Conservation (phyloP, 805 yeast species). For the Naumovozyma baii region DNA sequence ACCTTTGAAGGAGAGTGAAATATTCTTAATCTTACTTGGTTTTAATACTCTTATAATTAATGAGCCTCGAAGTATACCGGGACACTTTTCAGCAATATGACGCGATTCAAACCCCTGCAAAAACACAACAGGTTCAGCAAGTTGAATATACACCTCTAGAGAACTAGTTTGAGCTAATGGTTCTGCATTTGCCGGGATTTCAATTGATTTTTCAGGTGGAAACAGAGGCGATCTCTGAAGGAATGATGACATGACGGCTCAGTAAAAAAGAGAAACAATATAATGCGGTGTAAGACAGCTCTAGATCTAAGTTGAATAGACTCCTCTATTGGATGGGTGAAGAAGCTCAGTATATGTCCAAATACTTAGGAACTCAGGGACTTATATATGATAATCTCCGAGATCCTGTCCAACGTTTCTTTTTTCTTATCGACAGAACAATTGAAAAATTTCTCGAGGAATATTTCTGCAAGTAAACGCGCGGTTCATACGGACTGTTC, state of each 20-base stretch:
- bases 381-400: not conserved
- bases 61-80: constrained; percentile 75
- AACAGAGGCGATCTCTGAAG: constrained; percentile 34
- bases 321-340: too few species aligned
- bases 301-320: too few species aligned
- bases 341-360: too few species aligned
- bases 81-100: constrained; percentile 59
- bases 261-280: too few species aligned
- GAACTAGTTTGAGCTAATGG: constrained; percentile 57
- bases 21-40: constrained; percentile 58
- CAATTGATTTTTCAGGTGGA: constrained; percentile 44
- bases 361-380: too few species aligned
- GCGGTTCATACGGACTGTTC: too few species aligned
- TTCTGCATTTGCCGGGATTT: constrained; percentile 29
- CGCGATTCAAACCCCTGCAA: constrained; percentile 69
- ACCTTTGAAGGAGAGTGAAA: constrained; percentile 57
- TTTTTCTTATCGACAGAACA: not conserved
- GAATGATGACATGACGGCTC: too few species aligned
- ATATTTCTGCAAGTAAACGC: not conserved
- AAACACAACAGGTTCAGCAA: constrained; percentile 73
- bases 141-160: constrained; percentile 57
- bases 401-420: not conserved
- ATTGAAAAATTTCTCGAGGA: not conserved
- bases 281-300: constrained; percentile 24
- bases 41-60: constrained; percentile 59